Evolutionary conservation across 116 monocot species (phyloP).

Genomic region (Thalassia testudinum): DNA sequence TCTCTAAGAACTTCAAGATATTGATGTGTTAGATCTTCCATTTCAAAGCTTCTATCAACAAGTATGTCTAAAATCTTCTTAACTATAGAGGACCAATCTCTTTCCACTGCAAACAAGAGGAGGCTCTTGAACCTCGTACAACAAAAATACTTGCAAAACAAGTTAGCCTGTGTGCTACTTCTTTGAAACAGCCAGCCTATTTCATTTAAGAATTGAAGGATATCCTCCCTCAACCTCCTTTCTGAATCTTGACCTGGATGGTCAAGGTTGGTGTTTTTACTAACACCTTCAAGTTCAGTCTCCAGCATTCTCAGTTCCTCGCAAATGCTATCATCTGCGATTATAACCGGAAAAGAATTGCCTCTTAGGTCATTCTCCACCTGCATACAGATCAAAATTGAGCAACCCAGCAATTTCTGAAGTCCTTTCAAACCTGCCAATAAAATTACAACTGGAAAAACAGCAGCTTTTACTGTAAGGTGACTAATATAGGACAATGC

Average conservation of each 20-base stretch:
- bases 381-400: constrained; percentile 13
- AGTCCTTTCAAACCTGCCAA: neutral
- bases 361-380: constrained; percentile 93
- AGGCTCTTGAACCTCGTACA: constrained; percentile 55
- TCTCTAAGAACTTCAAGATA: constrained; percentile 40
- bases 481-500: too few species aligned
- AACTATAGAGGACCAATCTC: constrained; percentile 43
- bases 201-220: constrained; percentile 75
- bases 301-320: constrained; percentile 74
- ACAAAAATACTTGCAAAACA: constrained; percentile 27
- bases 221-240: constrained; percentile 34
- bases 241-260: constrained; percentile 12
- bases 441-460: neutral
- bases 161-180: constrained; percentile 1
- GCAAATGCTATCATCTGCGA: constrained; percentile 63
- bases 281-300: constrained; percentile 37
- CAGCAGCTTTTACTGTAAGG: too few species aligned
- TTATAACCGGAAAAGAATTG: constrained; percentile 76
- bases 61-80: constrained; percentile 55
- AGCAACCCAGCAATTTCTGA: neutral
- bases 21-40: constrained; percentile 23
- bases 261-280: neutral
- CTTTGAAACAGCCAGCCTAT: constrained; percentile 94
- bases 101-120: constrained; percentile 54
- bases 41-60: constrained; percentile 15